Base-by-base conservation (phyloP, 345 rosid species). In the Pelargonium nanum region DNA sequence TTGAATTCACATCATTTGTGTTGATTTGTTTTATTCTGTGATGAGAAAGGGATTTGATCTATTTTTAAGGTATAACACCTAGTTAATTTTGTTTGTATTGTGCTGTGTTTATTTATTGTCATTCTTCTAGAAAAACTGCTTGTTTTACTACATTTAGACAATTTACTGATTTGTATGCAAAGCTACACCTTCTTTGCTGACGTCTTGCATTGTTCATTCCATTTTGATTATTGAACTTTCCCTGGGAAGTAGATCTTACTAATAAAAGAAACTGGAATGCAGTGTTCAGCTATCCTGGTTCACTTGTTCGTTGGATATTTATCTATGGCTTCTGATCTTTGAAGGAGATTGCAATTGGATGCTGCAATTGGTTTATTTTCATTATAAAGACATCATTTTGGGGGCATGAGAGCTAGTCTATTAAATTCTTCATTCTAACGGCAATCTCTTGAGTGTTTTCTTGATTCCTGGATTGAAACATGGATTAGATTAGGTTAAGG, bases 281-380 rank as follows among this genome's bases (percentile, higher is more conserved):
- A 72, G 75, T 44, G 22, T 64, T 60, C 55, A 26, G 59, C 62
- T 60, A 40, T 40, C 10, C 48, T 40, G 15, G 15, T n/a, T 34
- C 24, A 56, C 58, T 53, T 61, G 65, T 50, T 60, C 15, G 50
- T 50, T 19, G 62, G 59, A 53, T 28, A 64, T 53, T 26, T 54
- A 24, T 54, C 66, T 25, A 0, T 50, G 58, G 55, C 24, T 20
- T 23, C 26, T 62, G 66, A 60, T n/a, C 23, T 59, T 64, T 68
- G 72, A 75, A 73, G 80, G 70, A 72, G 19, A 57, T 68, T 65
- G 70, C 60, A 65, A 73, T 48, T 69, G 72, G 74, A 68, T 71
- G 53, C 61, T 71, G 72, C 62, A 71, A 68, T 24, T 69, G 56
- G 70, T 71, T 65, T 77, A 72, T 44, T 26, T 69, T 65, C 55